A percentile compares a stretch with the other conserved stretches of the same genome.
These are phyloP conservation scores for Candida pini DNA, from an alignment of 805 yeast genomes.

Conservation along the genomic window DNA sequence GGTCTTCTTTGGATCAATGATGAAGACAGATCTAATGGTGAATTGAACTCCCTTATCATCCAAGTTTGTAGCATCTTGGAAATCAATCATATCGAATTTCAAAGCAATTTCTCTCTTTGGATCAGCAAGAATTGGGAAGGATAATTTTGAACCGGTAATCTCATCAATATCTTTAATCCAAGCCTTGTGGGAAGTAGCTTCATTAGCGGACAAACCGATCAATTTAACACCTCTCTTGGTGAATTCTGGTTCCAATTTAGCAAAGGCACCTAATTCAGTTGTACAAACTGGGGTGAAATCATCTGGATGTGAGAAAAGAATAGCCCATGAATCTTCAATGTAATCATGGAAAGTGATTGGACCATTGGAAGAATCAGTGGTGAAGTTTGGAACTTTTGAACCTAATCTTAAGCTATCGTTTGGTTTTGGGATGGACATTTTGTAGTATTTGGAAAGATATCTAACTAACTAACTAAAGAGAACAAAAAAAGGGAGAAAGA, in stretches of 20 bases:
- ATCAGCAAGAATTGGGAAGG: constrained; percentile 69
- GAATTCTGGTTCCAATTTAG: constrained; percentile 66
- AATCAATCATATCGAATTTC: constrained; percentile 65
- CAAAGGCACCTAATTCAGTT: constrained; percentile 73
- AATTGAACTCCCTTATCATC: constrained; percentile 59
- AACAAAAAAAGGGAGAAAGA: not conserved
- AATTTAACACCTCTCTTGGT: constrained; percentile 58
- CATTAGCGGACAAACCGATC: constrained; percentile 65
- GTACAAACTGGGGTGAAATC: constrained; percentile 79
- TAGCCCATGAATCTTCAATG: constrained; percentile 58
- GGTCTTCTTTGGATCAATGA: constrained; percentile 63
- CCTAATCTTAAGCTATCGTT: constrained; percentile 44
- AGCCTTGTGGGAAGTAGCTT: constrained; percentile 50
- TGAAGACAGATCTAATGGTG: constrained; percentile 67
- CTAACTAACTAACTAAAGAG: not conserved
- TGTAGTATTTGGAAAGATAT: not conserved
- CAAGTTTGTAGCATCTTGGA: constrained; percentile 61
- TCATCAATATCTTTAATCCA: constrained; percentile 75
- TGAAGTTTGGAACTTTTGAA: constrained; percentile 64
- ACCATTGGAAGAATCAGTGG: constrained; percentile 58
- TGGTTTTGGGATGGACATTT: constrained; percentile 38
- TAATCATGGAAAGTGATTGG: constrained; percentile 57
- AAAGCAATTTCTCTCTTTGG: constrained; percentile 54
- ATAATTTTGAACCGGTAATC: constrained; percentile 50
- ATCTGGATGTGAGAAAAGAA: constrained; percentile 71